A percentile compares a stretch with the other conserved stretches of the same genome.
Evolutionary conservation across 345 rosid species (phyloP).

Genomic region (Carallia brachiata): DNA sequence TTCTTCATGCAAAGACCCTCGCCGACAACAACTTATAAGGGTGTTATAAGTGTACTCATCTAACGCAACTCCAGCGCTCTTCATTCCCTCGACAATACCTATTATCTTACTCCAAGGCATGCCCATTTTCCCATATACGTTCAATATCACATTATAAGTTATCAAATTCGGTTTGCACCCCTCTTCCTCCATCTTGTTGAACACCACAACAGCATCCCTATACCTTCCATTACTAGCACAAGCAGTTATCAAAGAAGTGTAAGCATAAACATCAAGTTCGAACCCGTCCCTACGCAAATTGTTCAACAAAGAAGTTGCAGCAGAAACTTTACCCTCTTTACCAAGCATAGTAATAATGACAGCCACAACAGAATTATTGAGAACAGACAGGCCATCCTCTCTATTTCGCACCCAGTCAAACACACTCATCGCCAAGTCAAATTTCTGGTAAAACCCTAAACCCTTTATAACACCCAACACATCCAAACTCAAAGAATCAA

Average conservation of each 20-base stretch:
- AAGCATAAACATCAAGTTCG: slow-evolving; percentile 66
- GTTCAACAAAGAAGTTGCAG: slow-evolving; percentile 56
- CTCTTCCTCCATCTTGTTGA: slow-evolving; percentile 81
- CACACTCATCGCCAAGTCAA: slow-evolving; percentile 58
- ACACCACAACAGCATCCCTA: slow-evolving; percentile 70
- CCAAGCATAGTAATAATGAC: slow-evolving; percentile 64
- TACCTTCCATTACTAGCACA: slow-evolving; percentile 74
- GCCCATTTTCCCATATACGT: slow-evolving; percentile 94
- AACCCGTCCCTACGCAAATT: slow-evolving; percentile 55
- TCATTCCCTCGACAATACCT: slow-evolving; percentile 62
- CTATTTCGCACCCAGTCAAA: slow-evolving; percentile 74
- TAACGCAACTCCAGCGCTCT: slow-evolving; percentile 51
- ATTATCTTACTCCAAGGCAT: slow-evolving; percentile 85
- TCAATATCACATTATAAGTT: slow-evolving; percentile 77
- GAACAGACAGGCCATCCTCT: slow-evolving; percentile 33
- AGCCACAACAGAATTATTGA: slow-evolving; percentile 63
- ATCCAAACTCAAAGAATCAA: slow-evolving; percentile 36
- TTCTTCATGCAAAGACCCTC: slow-evolving; percentile 80
- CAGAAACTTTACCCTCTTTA: slow-evolving; percentile 55
- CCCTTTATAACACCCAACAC: slow-evolving; percentile 68
- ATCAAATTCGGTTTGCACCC: slow-evolving; percentile 80
- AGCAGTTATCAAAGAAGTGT: slow-evolving; percentile 72
- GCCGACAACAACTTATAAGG: slow-evolving; percentile 75
- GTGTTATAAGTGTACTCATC: slow-evolving; percentile 87
- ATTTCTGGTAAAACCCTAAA: slow-evolving; percentile 68